phyloP scores from a whole-genome alignment of 148 eudicot genomes.

The Cornus florida region DNA sequence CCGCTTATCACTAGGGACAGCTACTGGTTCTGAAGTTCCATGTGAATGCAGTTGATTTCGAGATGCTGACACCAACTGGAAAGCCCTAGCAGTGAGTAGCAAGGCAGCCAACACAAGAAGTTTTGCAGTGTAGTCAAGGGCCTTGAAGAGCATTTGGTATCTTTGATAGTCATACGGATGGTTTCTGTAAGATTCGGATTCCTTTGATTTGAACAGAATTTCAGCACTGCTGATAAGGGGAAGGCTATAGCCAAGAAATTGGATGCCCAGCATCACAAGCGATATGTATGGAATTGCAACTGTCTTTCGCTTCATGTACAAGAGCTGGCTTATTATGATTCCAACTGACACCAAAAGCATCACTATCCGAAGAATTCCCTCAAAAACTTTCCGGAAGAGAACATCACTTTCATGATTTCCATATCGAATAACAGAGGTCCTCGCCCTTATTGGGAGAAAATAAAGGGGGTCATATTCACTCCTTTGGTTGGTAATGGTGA shows the following conservation, averaged over 20 bases:
- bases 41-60: not conserved
- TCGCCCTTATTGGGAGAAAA: conserved; percentile 17
- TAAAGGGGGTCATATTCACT: not conserved
- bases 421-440: conserved; percentile 1
- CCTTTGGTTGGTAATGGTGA: conserved; percentile 23
- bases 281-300: conserved; percentile 21
- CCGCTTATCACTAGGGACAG: not conserved
- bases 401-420: conserved; percentile 14
- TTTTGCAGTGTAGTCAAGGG: conserved; percentile 12
- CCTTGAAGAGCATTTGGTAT: not conserved
- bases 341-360: conserved; percentile 3
- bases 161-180: not conserved
- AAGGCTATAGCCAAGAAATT: conserved; percentile 11
- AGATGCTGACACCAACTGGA: conserved; percentile 7
- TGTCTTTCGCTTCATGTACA: conserved; percentile 14
- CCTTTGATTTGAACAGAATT: conserved; percentile 14
- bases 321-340: conserved; percentile 12
- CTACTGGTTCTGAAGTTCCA: not conserved
- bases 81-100: conserved; percentile 3
- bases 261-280: conserved; percentile 3
- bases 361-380: conserved; percentile 12
- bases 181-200: not conserved
- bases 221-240: conserved; percentile 4
- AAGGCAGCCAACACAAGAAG: conserved; percentile 9
- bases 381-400: conserved; percentile 15